Evolutionary conservation across 78 protist genomes (phyloP), one percentile per base, ranked within the genome.

Genomic region (Paratrimastix pyriformis): DNA sequence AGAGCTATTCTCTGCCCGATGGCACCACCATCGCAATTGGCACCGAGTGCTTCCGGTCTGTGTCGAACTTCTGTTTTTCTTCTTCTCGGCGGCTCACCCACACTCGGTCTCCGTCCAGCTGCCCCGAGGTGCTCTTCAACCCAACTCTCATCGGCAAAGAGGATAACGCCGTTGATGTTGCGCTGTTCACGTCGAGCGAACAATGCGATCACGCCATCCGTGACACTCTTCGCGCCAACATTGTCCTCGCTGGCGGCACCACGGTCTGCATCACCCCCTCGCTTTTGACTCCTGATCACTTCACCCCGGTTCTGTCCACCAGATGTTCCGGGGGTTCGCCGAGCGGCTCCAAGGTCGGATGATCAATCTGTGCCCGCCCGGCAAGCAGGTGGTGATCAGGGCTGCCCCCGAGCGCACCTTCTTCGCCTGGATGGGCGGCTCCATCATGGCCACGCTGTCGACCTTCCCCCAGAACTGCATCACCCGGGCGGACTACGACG

Each of bases 241-340:
- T 86, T 50, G 75, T 83, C 48, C 84, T 88, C 13, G 2, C 72
- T 29, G 92, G 92, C 26, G 91, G 87, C 39, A 46, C 85, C 54
- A 76, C 91, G 33, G 72, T 82, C 57, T 40, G n/a, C n/a, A n/a
- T n/a, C n/a, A n/a, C n/a, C n/a, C n/a, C n/a, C n/a, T n/a, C n/a
- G n/a, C n/a, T n/a, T n/a, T n/a, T n/a, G n/a, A n/a, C n/a, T n/a
- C n/a, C n/a, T n/a, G n/a, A n/a, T n/a, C n/a, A n/a, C n/a, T n/a
- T n/a, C n/a, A 29, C 62, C 54, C 55, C 1, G 90, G 87, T 1
- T 13, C 83, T 35, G 79, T 57, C 11, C 66, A 64, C 18, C 66
- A 78, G 44, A 38, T 82, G n/a, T 39, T 69, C 45, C 33, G 40
- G 13, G 60, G 45, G 54, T 11, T 75, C 35, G 4, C 1, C 50